Evolutionary conservation across 2,329 filamentous ascomycete species (phyloP), one percentile per base, ranked within the genome.

Genomic region (Diaporthe sp.): DNA sequence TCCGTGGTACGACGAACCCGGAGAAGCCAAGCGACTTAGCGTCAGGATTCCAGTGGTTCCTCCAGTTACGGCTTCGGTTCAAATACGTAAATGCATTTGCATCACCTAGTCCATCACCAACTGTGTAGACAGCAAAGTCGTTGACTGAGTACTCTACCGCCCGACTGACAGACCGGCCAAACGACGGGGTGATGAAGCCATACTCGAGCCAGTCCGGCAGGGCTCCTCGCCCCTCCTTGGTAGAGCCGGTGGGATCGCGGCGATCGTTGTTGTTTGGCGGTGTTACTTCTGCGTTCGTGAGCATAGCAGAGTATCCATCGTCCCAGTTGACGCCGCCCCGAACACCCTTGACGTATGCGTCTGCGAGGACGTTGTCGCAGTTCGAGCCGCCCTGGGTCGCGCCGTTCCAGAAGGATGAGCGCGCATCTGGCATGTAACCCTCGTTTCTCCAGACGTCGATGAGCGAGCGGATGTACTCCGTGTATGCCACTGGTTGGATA

Each of bases 291-390:
- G 92, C 93, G 77, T 95, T 89, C 59, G 89, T 92, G 12, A 89
- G 83, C 91, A 93, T 92, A 61, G 92, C 90, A 7, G 85, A 82
- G 77, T 90, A 92, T 5, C 87, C 91, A 71, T 90, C 88, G 4
- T 85, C 82, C 93, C 92, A 94, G 81, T 94, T 85, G 56, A 94
- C 84, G 5, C 83, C 83, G 6, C 90, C 91, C 17, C 87, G 85
- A 3, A 94, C 87, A 0, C 92, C 91, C 80, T 94, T 94, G 39
- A 93, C 87, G 76, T 90, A 94, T 0, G 92, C 93, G 78, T 94
- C 93, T 2, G 92, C 92, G 22, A 94, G 88, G 5, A 94, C 88
- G 73, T 93, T 94, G 80, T 94, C 92, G 5, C 90, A 89, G 78
- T 94, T 94, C 17, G 89, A 92, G 10, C 93, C 93, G 15, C 92